Evolutionary conservation across 2,329 filamentous ascomycete genomes (phyloP).

Genomic region (Cladophialophora bantiana): DNA sequence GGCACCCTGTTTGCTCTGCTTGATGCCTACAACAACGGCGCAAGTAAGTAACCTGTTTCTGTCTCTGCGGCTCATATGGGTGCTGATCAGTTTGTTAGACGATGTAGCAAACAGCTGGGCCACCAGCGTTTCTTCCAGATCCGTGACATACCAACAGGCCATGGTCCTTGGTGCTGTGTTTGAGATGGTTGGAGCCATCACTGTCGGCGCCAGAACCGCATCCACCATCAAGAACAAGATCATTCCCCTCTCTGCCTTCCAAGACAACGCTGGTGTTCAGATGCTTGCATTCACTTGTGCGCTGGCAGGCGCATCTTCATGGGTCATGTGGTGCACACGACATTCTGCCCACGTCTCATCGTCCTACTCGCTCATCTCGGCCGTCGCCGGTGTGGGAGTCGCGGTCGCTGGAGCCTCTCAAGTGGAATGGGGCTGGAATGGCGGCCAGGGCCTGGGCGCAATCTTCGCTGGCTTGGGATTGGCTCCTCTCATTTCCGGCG

Average conservation of each 20-base stretch:
- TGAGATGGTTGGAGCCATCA: conserved; percentile 71
- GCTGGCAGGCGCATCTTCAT: conserved; percentile 69
- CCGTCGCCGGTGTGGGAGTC: conserved; percentile 73
- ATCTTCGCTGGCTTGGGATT: conserved; percentile 76
- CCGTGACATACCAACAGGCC: conserved; percentile 72
- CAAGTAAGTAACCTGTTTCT: conserved; percentile 62
- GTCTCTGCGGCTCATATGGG: not conserved
- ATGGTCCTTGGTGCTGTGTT: conserved; percentile 72
- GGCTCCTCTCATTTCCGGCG: conserved; percentile 71
- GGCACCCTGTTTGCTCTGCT: conserved; percentile 78
- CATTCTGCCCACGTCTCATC: conserved; percentile 77
- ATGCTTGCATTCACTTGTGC: conserved; percentile 72
- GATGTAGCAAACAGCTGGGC: conserved; percentile 88
- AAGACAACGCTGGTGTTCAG: conserved; percentile 68
- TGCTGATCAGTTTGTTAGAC: conserved; percentile 56
- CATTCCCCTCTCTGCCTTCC: conserved; percentile 67
- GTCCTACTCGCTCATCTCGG: conserved; percentile 74
- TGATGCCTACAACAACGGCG: conserved; percentile 80
- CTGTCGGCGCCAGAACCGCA: conserved; percentile 72
- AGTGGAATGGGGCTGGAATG: conserved; percentile 74
- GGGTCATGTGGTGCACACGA: conserved; percentile 82
- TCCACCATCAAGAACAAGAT: conserved; percentile 82
- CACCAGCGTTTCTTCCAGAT: conserved; percentile 80
- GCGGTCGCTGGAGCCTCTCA: conserved; percentile 67
- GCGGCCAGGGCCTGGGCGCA: conserved; percentile 72